Conservation (phyloP, 2,329 filamentous ascomycete genomes). For the Phyllosticta paracitricarpa region DNA sequence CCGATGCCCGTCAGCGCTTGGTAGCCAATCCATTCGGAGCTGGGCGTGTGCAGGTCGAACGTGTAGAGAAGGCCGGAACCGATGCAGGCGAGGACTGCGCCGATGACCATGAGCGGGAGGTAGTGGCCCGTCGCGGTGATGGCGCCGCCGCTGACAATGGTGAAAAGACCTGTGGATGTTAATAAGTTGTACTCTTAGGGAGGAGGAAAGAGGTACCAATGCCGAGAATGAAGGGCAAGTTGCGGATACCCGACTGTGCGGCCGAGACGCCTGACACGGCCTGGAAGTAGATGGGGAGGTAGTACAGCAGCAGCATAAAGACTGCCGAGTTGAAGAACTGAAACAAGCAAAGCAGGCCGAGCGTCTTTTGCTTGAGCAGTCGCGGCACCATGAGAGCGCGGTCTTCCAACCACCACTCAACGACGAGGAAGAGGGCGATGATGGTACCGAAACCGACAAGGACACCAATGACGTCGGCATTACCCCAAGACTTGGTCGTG, state of each 20-base stretch:
- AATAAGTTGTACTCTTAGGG: background rate
- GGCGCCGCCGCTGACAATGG: conserved; percentile 16
- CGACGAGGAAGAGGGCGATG: conserved; percentile 22
- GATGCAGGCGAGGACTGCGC: conserved; percentile 22
- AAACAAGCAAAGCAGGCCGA: conserved; percentile 26
- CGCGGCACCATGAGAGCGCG: conserved; percentile 31
- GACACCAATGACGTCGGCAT: conserved; percentile 34
- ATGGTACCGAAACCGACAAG: conserved; percentile 36
- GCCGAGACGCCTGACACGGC: conserved; percentile 26
- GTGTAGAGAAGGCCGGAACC: conserved; percentile 34
- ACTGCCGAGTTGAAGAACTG: conserved; percentile 26
- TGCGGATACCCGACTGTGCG: conserved; percentile 30
- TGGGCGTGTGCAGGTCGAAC: conserved; percentile 26
- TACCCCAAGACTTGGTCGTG: conserved; percentile 19
- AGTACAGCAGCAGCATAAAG: conserved; percentile 34
- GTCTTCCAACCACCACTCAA: conserved; percentile 31
- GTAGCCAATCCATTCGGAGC: conserved; percentile 38
- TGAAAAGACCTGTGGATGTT: conserved; percentile 13
- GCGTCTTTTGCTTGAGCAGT: conserved; percentile 29
- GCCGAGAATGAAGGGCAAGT: conserved; percentile 32
- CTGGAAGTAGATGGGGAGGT: conserved; percentile 42
- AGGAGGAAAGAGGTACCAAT: conserved; percentile 12
- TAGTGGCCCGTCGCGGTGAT: conserved; percentile 26
- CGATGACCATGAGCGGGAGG: conserved; percentile 23
- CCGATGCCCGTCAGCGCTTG: conserved; percentile 37